A percentile compares a stretch with the other conserved stretches of the same genome.
Conservation (phyloP, 1,139 yeast genomes). For the Yamadazyma blattariae region DNA sequence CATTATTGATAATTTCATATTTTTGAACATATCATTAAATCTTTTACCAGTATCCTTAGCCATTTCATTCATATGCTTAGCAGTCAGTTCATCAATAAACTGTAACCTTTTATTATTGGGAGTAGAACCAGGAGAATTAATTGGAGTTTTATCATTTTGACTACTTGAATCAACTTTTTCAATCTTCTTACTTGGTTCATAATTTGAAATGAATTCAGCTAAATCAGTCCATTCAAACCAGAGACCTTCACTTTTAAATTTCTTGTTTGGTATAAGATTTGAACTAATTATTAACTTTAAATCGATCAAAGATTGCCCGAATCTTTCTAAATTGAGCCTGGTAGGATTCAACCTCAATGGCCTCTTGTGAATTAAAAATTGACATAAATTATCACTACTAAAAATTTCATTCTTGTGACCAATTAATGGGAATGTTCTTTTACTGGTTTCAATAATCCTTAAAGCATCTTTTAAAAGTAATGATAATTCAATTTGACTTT, state of each 20-base stretch:
- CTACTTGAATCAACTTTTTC: not conserved
- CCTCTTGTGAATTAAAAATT: slow-evolving; percentile 23
- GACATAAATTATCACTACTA: slow-evolving; percentile 38
- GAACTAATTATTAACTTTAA: slow-evolving; percentile 32
- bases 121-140: slow-evolving; percentile 6
- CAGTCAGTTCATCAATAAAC: slow-evolving; percentile 16
- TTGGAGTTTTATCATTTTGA: slow-evolving; percentile 2
- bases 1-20: slow-evolving; percentile 28
- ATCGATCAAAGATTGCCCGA: slow-evolving; percentile 43
- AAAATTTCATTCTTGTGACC: slow-evolving; percentile 41
- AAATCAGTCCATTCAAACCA: slow-evolving; percentile 50
- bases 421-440: slow-evolving; percentile 39
- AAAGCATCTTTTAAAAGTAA: slow-evolving; percentile 24
- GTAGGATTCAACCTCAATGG: slow-evolving; percentile 39
- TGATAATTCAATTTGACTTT: slow-evolving; percentile 20
- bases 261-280: slow-evolving; percentile 30
- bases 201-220: slow-evolving; percentile 23
- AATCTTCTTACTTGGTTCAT: slow-evolving; percentile 1
- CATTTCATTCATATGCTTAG: slow-evolving; percentile 24
- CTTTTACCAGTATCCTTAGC: slow-evolving; percentile 25
- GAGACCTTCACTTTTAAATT: slow-evolving; percentile 43
- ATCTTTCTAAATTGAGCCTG: slow-evolving; percentile 35
- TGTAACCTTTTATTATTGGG: slow-evolving; percentile 7
- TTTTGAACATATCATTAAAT: slow-evolving; percentile 30
- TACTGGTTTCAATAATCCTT: slow-evolving; percentile 23